Evolutionary conservation across 2,329 filamentous ascomycete species (phyloP).

Genomic region (Penicillium italicum): DNA sequence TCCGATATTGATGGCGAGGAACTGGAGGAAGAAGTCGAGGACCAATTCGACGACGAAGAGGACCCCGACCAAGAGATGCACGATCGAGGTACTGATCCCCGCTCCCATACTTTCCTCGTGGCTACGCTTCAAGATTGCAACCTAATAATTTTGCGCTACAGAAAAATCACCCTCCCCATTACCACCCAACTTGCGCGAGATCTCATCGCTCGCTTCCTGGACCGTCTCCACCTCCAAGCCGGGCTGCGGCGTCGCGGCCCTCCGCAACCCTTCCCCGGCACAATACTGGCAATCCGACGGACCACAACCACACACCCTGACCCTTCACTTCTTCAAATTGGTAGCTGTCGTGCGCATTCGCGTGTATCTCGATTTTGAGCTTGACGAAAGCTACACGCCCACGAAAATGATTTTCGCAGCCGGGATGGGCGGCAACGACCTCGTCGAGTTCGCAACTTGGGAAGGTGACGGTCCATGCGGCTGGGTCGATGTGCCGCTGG

Average conservation of each 20-base stretch:
- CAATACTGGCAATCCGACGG: constrained; percentile 66
- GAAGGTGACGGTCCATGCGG: constrained; percentile 74
- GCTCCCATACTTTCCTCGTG: neutral
- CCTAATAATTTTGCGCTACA: constrained; percentile 12
- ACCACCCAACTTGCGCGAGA: constrained; percentile 54
- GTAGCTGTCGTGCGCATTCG: constrained; percentile 50
- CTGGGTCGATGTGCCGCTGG: constrained; percentile 81
- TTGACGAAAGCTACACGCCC: constrained; percentile 94
- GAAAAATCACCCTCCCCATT: constrained; percentile 38
- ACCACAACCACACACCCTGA: constrained; percentile 61
- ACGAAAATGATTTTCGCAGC: constrained; percentile 87
- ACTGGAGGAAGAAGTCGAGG: constrained; percentile 16
- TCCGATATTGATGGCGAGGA: constrained; percentile 22
- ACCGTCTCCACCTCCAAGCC: constrained; percentile 61
- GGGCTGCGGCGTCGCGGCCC: constrained; percentile 58
- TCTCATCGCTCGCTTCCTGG: constrained; percentile 64
- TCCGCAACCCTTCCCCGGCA: constrained; percentile 54
- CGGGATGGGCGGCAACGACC: constrained; percentile 85
- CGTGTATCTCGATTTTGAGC: constrained; percentile 74
- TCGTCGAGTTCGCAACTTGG: constrained; percentile 82
- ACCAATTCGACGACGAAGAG: constrained; percentile 19
- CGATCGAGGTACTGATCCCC: constrained; percentile 29
- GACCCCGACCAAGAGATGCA: constrained; percentile 36
- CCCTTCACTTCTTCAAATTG: constrained; percentile 60
- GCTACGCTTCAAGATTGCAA: neutral